Percentiles rank a stretch among this genome's conserved stretches.
Conservation (phyloP, 805 yeast species). For the Candida anglica region DNA sequence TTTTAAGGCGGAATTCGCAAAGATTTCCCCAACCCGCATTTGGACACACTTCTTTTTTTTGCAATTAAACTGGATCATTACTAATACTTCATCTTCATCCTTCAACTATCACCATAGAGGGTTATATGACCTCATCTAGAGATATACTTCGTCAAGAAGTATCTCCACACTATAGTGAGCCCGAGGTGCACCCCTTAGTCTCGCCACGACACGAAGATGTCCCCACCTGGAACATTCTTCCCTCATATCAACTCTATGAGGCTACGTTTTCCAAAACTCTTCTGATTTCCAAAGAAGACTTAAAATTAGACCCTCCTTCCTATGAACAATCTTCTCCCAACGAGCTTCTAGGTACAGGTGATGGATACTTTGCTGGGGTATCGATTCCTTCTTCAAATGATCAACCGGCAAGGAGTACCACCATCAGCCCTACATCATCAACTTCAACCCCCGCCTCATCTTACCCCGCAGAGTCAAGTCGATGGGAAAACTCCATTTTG, state of each 20-base stretch:
- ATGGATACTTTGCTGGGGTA: not conserved
- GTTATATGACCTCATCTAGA: too few species aligned
- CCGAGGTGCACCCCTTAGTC: slow-evolving; percentile 11
- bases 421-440: not conserved
- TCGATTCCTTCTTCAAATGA: not conserved
- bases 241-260: slow-evolving; percentile 26
- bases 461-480: slow-evolving; percentile 5
- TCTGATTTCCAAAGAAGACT: slow-evolving; percentile 15
- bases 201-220: slow-evolving; percentile 24
- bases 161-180: too few species aligned
- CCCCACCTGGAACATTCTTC: slow-evolving; percentile 27
- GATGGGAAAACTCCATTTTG: slow-evolving; percentile 26
- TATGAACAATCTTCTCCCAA: slow-evolving; percentile 9
- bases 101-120: too few species aligned
- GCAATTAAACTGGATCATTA: too few species aligned
- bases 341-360: not conserved
- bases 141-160: too few species aligned
- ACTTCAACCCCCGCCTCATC: not conserved
- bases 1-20: too few species aligned
- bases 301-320: slow-evolving; percentile 17
- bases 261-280: slow-evolving; percentile 24
- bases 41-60: too few species aligned
- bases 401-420: not conserved
- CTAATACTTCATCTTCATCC: too few species aligned
- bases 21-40: too few species aligned